Evolutionary conservation across 371 early-diverging fungal species (phyloP).

Genomic region (Sporodiniella umbellata): DNA sequence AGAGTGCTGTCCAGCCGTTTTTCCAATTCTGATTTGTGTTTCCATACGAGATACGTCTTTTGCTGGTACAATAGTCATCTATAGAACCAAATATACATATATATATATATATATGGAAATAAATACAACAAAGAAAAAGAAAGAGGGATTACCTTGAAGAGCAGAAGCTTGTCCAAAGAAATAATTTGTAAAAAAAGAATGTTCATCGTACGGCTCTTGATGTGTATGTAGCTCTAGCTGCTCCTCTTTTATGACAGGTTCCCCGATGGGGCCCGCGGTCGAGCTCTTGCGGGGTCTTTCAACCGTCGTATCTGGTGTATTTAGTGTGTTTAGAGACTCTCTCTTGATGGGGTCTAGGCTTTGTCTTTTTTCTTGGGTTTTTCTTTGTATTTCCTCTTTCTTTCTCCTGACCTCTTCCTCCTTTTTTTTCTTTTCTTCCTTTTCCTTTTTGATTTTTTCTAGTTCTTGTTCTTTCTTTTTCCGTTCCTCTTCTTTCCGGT

Average conservation of each 20-base stretch:
- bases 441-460: constrained; percentile 1
- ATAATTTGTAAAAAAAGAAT: constrained; percentile 39
- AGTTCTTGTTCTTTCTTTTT: constrained; percentile 9
- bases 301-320: constrained; percentile 8
- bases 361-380: constrained; percentile 35
- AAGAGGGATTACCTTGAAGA: constrained; percentile 1
- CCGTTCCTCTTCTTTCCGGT: constrained; percentile 23
- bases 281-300: constrained; percentile 16
- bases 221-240: constrained; percentile 1
- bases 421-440: constrained; percentile 53
- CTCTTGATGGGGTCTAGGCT: constrained; percentile 18
- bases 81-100: not conserved
- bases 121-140: too few species aligned
- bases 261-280: constrained; percentile 27
- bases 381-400: constrained; percentile 45
- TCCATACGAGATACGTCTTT: constrained; percentile 7
- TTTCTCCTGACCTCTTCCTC: constrained; percentile 51
- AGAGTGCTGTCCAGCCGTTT: constrained; percentile 37
- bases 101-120: not conserved
- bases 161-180: constrained; percentile 27
- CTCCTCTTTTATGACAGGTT: constrained; percentile 10
- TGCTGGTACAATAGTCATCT: not conserved
- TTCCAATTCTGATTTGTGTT: constrained; percentile 6
- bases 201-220: constrained; percentile 3
- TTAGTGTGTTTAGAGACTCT: constrained; percentile 3